Percentiles rank a stretch among this genome's conserved stretches.
These are phyloP conservation scores for Flammula alnicola DNA, from an alignment of 1,284 basidiomycete genomes.

Conservation along the genomic window DNA sequence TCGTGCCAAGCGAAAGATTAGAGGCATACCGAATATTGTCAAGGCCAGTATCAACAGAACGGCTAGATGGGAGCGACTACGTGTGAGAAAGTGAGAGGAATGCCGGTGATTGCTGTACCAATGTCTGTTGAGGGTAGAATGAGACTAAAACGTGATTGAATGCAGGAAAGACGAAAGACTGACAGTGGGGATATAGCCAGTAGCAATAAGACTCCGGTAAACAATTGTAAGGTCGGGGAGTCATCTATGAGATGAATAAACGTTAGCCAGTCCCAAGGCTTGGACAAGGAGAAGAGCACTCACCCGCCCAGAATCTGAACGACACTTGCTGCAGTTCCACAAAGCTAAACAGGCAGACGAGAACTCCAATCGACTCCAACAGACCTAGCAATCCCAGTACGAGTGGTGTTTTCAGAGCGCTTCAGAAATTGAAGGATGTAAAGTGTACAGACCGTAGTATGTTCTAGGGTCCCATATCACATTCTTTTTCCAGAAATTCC, in stretches of 20 bases:
- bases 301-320: too few species aligned
- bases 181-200: constrained; percentile 3
- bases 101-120: constrained; percentile 27
- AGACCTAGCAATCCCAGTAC: background rate
- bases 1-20: background rate
- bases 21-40: constrained; percentile 12
- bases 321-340: too few species aligned
- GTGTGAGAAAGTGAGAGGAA: constrained; percentile 20
- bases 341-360: constrained; percentile 9
- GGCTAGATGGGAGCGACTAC: constrained; percentile 15
- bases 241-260: too few species aligned
- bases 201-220: constrained; percentile 3
- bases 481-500: constrained; percentile 24
- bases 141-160: background rate
- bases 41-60: constrained; percentile 10
- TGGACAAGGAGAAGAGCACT: background rate
- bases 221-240: too few species aligned
- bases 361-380: constrained; percentile 8
- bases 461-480: constrained; percentile 26
- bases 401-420: background rate
- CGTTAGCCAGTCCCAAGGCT: background rate
- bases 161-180: background rate
- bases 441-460: constrained; percentile 23
- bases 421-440: background rate
- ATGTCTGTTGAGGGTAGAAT: constrained; percentile 18